Conservation (phyloP, 306 rosid genomes). For the Coriaria nepalensis region DNA sequence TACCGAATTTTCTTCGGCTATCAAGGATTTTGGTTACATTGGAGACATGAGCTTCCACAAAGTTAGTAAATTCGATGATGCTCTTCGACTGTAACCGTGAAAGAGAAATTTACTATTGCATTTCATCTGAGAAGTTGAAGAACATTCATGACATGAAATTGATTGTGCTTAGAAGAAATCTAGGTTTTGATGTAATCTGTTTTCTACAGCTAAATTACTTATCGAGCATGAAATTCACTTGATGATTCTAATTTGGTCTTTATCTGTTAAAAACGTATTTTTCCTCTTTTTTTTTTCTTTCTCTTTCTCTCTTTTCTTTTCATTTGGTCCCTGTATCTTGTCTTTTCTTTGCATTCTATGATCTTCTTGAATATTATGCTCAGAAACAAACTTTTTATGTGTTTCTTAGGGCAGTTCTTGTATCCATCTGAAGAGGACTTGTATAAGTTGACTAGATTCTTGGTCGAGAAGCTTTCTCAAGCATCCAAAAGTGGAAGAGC, state of each 20-base stretch:
- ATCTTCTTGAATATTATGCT: conserved; percentile 28
- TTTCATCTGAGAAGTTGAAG: too few relatives aligned
- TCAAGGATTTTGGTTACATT: conserved; percentile 34
- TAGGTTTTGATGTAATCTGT: not conserved
- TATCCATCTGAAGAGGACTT: conserved; percentile 60
- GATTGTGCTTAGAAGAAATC: not conserved
- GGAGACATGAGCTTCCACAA: conserved; percentile 44
- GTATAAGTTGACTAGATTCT: conserved; percentile 32
- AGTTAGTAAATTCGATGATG: conserved; percentile 16
- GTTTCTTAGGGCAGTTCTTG: conserved; percentile 58
- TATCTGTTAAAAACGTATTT: too few relatives aligned
- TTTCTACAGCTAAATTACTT: not conserved
- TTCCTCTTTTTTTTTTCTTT: too few relatives aligned
- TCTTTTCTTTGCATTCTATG: conserved; percentile 17
- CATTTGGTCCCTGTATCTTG: conserved; percentile 5
- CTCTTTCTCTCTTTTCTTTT: too few relatives aligned
- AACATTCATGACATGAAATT: too few relatives aligned
- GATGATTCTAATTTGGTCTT: too few relatives aligned
- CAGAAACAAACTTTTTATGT: conserved; percentile 30
- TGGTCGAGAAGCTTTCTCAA: conserved; percentile 50
- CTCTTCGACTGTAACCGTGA: too few relatives aligned
- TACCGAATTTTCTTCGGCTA: conserved; percentile 28
- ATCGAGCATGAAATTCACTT: too few relatives aligned
- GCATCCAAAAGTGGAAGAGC: conserved; percentile 21
- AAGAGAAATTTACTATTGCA: not conserved